Evolutionary conservation across 2,329 filamentous ascomycete species (phyloP).

Genomic region (Fusarium heterosporum): DNA sequence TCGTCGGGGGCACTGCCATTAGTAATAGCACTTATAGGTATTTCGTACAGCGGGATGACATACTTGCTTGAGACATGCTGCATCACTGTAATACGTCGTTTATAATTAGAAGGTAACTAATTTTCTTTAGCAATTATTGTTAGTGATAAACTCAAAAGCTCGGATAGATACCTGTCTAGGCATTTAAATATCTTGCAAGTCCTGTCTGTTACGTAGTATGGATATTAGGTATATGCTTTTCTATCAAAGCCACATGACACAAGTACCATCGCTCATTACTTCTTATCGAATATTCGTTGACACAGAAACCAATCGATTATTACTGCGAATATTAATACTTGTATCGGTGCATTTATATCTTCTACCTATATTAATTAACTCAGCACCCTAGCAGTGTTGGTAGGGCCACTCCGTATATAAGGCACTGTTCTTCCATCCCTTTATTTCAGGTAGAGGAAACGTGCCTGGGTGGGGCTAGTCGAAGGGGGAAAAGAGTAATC

Average conservation of each 20-base stretch:
- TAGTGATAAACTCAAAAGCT: not conserved
- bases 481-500: conserved; percentile 11
- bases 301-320: not conserved
- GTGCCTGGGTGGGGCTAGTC: conserved; percentile 24
- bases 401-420: not conserved
- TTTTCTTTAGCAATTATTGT: not conserved
- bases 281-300: not conserved
- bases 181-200: too few species aligned
- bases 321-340: not conserved
- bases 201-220: too few species aligned
- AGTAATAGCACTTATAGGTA: too few species aligned
- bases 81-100: not conserved
- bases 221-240: too few species aligned
- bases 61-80: not conserved
- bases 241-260: too few species aligned
- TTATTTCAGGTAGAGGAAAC: conserved; percentile 17
- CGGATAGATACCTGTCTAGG: not conserved
- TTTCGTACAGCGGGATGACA: not conserved
- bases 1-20: too few species aligned
- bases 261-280: not conserved
- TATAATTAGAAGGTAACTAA: not conserved
- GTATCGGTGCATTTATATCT: not conserved
- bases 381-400: not conserved
- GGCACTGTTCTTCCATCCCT: conserved; percentile 17
- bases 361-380: not conserved